Evolutionary conservation across 2,329 filamentous ascomycete genomes (phyloP).

Genomic region (Microdochium nivale): DNA sequence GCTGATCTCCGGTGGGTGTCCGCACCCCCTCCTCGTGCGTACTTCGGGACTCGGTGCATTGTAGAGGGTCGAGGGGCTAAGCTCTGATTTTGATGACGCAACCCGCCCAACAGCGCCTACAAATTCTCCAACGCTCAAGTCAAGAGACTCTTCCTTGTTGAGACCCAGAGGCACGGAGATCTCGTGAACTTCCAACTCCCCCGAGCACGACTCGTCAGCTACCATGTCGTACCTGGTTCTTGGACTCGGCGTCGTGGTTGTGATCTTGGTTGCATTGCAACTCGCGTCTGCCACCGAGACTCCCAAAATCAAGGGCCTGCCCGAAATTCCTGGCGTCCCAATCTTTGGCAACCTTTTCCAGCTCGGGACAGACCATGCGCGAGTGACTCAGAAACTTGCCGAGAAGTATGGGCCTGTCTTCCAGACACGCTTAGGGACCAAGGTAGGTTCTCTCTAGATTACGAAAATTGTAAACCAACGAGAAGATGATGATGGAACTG

Average conservation of each 20-base stretch:
- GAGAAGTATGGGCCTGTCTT: slow-evolving; percentile 49
- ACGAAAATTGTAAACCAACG: not conserved
- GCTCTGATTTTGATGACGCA: no score
- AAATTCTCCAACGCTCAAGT: no score
- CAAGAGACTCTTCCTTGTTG: no score
- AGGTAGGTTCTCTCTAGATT: slow-evolving; percentile 10
- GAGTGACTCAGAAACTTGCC: slow-evolving; percentile 42
- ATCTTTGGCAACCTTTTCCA: slow-evolving; percentile 47
- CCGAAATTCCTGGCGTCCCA: slow-evolving; percentile 40
- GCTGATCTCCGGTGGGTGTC: no score
- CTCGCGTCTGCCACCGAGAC: slow-evolving; percentile 31
- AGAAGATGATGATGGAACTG: not conserved
- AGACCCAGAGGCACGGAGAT: no score
- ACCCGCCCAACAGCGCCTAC: no score
- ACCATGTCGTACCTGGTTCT: slow-evolving; percentile 4
- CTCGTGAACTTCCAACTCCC: not conserved
- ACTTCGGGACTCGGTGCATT: no score
- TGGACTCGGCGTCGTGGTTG: slow-evolving; percentile 10
- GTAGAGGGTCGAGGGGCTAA: no score
- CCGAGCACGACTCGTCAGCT: not conserved
- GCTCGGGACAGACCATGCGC: not conserved
- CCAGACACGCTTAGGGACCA: slow-evolving; percentile 50
- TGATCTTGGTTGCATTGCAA: slow-evolving; percentile 37
- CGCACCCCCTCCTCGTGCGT: no score
- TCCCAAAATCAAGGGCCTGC: slow-evolving; percentile 34